Evolutionary conservation across 176 grass and related monocot genomes (phyloP).

Genomic region (Echinochloa phyllopogon): DNA sequence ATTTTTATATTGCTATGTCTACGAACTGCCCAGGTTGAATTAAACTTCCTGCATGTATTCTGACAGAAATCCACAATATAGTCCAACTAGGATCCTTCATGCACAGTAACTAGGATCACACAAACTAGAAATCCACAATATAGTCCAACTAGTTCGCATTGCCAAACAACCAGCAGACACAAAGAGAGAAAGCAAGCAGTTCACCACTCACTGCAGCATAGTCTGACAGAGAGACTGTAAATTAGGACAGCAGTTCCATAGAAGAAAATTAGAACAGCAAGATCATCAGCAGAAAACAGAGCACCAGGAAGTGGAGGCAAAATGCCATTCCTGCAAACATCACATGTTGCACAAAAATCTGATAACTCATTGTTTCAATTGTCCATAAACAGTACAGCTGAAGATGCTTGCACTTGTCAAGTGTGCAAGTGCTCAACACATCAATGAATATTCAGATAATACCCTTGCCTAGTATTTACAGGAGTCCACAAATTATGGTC

Average conservation of each 20-base stretch:
- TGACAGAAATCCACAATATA: too few species aligned
- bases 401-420: not conserved
- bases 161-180: not conserved
- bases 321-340: constrained; percentile 7
- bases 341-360: not conserved
- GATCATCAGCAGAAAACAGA: not conserved
- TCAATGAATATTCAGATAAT: too few species aligned
- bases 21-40: too few species aligned
- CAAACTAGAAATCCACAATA: not conserved
- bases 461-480: constrained; percentile 6
- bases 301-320: not conserved
- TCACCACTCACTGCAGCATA: not conserved
- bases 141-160: not conserved
- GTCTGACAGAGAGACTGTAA: not conserved
- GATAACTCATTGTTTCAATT: not conserved
- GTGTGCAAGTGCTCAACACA: not conserved
- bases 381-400: constrained; percentile 7
- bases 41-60: too few species aligned
- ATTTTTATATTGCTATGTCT: too few species aligned
- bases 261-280: not conserved
- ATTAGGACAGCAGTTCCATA: not conserved
- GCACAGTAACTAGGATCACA: not conserved
- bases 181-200: not conserved
- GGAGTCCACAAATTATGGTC: not conserved
- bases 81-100: too few species aligned